Conservation (phyloP, 306 rosid genomes). For the Potentilla sterilis region DNA sequence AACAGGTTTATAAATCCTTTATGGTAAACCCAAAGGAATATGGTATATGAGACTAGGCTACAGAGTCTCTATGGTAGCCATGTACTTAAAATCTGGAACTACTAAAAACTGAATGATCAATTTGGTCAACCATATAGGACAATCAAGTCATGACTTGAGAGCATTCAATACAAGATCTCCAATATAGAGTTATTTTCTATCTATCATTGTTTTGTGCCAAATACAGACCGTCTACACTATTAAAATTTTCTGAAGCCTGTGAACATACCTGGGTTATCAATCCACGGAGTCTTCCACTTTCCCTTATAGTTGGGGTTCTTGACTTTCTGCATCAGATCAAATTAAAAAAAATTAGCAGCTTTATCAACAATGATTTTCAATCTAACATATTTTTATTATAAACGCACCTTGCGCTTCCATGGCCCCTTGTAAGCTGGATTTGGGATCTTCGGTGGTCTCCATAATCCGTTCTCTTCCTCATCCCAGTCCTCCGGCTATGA, state of each 20-base stretch:
- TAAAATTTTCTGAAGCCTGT: neutral
- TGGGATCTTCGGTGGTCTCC: slow-evolving; percentile 79
- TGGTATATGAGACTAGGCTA: neutral
- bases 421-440: slow-evolving; percentile 90
- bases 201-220: slow-evolving; percentile 1
- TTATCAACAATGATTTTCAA: slow-evolving; percentile 13
- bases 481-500: slow-evolving; percentile 81
- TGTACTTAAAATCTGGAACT: neutral
- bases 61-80: neutral
- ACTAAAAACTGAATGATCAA: neutral
- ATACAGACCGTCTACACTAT: neutral
- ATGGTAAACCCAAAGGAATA: neutral
- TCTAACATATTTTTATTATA: slow-evolving; percentile 21
- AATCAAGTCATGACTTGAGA: neutral
- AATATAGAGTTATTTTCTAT: neutral
- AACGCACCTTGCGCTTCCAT: slow-evolving; percentile 83
- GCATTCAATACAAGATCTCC: neutral
- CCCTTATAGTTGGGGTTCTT: slow-evolving; percentile 93
- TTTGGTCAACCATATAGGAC: neutral
- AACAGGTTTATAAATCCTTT: neutral
- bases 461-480: slow-evolving; percentile 80
- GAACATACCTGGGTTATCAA: slow-evolving; percentile 78
- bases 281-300: slow-evolving; percentile 86
- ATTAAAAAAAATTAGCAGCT: slow-evolving; percentile 24
- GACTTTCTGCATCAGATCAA: slow-evolving; percentile 56